phyloP scores from a whole-genome alignment of 1,139 yeast species.

The Trichomonascaceae sp. region DNA sequence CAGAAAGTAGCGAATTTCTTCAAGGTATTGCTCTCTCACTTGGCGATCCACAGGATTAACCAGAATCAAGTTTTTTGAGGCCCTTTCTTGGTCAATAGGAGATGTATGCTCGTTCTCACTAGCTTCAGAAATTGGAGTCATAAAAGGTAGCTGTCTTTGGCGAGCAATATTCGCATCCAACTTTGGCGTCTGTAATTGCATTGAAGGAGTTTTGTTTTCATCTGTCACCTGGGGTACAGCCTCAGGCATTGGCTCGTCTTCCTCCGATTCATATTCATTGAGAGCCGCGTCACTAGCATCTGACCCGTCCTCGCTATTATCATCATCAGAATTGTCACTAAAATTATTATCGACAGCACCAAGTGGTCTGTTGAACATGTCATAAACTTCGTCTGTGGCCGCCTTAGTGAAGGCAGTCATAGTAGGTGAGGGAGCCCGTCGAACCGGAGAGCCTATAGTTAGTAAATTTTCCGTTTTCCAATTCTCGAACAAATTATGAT shows the following conservation, averaged over 20 bases:
- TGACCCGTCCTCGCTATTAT: constrained; percentile 27
- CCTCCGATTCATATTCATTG: constrained; percentile 10
- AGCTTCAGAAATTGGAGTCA: constrained; percentile 33
- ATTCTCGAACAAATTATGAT: neutral
- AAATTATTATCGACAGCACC: constrained; percentile 16
- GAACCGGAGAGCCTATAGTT: constrained; percentile 17
- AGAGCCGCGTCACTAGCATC: constrained; percentile 28
- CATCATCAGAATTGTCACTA: constrained; percentile 19
- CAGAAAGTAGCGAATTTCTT: neutral
- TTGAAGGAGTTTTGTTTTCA: constrained; percentile 14
- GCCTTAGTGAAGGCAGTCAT: constrained; percentile 69
- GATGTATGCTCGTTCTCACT: constrained; percentile 25
- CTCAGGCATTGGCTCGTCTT: constrained; percentile 1
- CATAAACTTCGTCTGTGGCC: constrained; percentile 68
- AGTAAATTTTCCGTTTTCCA: neutral
- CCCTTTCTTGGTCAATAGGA: constrained; percentile 8
- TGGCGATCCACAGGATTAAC: constrained; percentile 9
- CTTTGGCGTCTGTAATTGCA: constrained; percentile 12
- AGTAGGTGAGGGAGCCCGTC: constrained; percentile 51
- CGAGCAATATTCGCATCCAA: constrained; percentile 5
- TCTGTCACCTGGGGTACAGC: constrained; percentile 15
- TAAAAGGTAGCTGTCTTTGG: constrained; percentile 14
- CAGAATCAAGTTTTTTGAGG: neutral
- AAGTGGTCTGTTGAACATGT: constrained; percentile 69
- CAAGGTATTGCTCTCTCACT: neutral